Evolutionary conservation across 768 basidiomycete genomes (phyloP).

Genomic region (Lactifluus piperatus): DNA sequence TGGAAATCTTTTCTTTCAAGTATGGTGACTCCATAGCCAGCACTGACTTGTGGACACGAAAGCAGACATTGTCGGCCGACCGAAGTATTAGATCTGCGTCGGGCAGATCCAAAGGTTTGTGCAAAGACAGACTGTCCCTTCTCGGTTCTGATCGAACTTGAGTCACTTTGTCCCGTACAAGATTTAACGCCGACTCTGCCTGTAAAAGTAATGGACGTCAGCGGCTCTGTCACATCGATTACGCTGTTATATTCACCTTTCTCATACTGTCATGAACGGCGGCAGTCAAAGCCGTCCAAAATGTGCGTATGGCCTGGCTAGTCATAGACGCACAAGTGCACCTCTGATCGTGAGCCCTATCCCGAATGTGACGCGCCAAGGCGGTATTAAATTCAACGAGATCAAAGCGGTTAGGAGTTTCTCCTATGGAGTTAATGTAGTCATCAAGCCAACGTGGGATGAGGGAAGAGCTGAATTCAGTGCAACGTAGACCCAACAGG

Average conservation of each 20-base stretch:
- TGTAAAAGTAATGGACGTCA: not conserved
- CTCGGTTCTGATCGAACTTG: not conserved
- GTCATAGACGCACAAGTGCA: not conserved
- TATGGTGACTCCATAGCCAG: not conserved
- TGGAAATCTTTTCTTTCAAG: not conserved
- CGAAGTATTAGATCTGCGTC: not conserved
- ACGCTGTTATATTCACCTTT: not conserved
- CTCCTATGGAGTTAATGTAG: slow-evolving; percentile 1
- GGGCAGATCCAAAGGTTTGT: not conserved
- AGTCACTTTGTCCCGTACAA: not conserved
- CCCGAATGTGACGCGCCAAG: not conserved
- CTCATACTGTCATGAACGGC: not conserved
- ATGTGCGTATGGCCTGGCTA: not conserved
- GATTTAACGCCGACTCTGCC: not conserved
- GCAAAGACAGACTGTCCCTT: too few relatives aligned
- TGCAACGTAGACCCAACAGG: not conserved
- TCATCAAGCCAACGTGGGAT: not conserved
- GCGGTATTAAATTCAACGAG: not conserved
- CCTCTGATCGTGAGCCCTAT: too few relatives aligned
- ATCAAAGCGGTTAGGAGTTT: not conserved
- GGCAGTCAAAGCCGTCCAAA: not conserved
- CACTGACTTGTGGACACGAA: not conserved
- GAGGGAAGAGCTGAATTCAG: not conserved
- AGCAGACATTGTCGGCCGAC: not conserved
- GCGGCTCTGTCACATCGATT: too few relatives aligned